phyloP scores from a whole-genome alignment of 768 basidiomycete genomes.

The Leccinellum albellum region DNA sequence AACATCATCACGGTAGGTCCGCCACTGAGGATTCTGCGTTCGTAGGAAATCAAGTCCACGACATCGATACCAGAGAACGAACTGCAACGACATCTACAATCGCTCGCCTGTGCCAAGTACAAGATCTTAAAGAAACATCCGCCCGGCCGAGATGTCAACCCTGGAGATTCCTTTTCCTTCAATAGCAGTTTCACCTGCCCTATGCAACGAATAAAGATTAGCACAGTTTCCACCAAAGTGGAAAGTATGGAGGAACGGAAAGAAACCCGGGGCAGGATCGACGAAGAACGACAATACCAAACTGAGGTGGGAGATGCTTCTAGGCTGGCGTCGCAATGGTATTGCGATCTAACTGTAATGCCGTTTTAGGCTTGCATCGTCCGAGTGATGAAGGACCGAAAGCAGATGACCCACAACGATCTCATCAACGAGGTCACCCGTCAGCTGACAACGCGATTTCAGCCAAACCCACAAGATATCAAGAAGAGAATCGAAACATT shows the following conservation, averaged over 20 bases:
- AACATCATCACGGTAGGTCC: background rate
- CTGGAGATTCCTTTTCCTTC: slow-evolving; percentile 83
- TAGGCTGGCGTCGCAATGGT: background rate
- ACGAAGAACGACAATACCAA: slow-evolving; percentile 87
- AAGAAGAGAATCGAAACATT: slow-evolving; percentile 92
- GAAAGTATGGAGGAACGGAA: slow-evolving; percentile 84
- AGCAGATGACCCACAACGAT: slow-evolving; percentile 83
- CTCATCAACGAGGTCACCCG: slow-evolving; percentile 87
- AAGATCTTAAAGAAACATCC: slow-evolving; percentile 92
- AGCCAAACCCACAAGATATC: slow-evolving; percentile 79
- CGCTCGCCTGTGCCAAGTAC: slow-evolving; percentile 91
- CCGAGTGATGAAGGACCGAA: slow-evolving; percentile 95
- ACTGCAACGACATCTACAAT: slow-evolving; percentile 89
- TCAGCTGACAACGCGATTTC: slow-evolving; percentile 81
- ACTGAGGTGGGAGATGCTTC: slow-evolving; percentile 61
- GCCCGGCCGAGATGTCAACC: slow-evolving; percentile 74
- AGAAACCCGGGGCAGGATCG: slow-evolving; percentile 86
- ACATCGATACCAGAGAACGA: slow-evolving; percentile 75
- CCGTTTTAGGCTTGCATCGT: slow-evolving; percentile 90
- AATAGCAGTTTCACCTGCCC: slow-evolving; percentile 77
- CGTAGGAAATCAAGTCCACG: slow-evolving; percentile 79
- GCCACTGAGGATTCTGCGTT: background rate
- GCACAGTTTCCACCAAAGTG: slow-evolving; percentile 81
- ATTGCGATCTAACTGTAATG: background rate
- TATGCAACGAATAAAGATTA: slow-evolving; percentile 89